phyloP scores from a whole-genome alignment of 441 rosid species.

The Populus hybrid region DNA sequence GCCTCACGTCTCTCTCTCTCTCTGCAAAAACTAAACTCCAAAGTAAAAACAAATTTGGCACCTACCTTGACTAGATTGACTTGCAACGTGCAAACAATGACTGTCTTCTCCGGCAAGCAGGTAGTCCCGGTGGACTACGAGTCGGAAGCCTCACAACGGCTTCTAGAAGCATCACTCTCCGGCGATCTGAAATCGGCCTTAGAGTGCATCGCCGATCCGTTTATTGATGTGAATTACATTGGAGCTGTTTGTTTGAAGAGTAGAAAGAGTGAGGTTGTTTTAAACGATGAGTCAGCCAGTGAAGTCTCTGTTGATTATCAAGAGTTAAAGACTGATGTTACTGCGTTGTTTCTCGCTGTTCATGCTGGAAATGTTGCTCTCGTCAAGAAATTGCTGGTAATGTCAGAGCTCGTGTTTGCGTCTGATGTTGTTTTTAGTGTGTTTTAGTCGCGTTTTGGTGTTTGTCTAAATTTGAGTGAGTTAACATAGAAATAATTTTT shows the following conservation, averaged over 20 bases:
- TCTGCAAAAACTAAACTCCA: not conserved
- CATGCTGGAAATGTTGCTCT: conserved; percentile 70
- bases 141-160: conserved; percentile 77
- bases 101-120: conserved; percentile 79
- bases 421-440: not conserved
- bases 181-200: conserved; percentile 57
- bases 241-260: conserved; percentile 73
- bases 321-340: conserved; percentile 91
- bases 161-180: conserved; percentile 67
- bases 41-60: not conserved
- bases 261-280: conserved; percentile 60
- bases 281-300: conserved; percentile 56
- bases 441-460: not conserved
- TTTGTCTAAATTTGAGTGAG: not conserved
- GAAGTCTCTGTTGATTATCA: conserved; percentile 64
- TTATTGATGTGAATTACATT: conserved; percentile 75
- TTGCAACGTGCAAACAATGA: conserved; percentile 31
- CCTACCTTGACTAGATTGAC: not conserved
- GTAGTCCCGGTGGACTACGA: conserved; percentile 90
- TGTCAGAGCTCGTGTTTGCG: not conserved
- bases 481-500: too few species aligned
- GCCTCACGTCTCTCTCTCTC: conserved; percentile 29
- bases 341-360: conserved; percentile 80
- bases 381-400: conserved; percentile 79
- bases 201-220: conserved; percentile 67